Evolutionary conservation across 192 early-diverging fungal species (phyloP), one percentile per base, ranked within the genome.

Genomic region (Backusella sp.): DNA sequence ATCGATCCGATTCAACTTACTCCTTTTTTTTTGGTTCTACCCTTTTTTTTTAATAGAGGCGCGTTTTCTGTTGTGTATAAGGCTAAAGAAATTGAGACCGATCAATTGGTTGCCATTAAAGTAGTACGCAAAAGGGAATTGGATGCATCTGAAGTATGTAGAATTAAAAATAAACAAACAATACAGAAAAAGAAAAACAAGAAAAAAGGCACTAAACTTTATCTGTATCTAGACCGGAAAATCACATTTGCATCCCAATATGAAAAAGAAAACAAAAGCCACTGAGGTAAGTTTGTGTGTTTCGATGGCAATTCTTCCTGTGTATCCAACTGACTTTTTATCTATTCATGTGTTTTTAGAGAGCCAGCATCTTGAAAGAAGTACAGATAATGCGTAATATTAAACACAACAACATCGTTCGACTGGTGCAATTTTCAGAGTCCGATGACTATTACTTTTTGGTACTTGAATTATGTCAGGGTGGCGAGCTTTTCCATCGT

Each of bases 401-500:
- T 52, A 86, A 87, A 65, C 95, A 96, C 69, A 80, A 86, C 1
- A 93, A 93, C 36, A 91, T 98, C 46, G 89, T 96, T 74, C 81
- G 84, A 68, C 82, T 98, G 26, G 82, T 91, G 28, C 89, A 92
- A 9, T 94, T 94, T 82, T 88, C 90, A 76, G 95, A 94, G 78
- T 92, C 90, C 41, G 84, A 88, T 59, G 89, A 88, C 77, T 88
- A 91, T 79, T 95, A 92, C 79, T 93, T 91, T 76, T 79, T 96
- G 17, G 85, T 95, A 3, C 86, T 96, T 75, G 96, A 98, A 82
- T 87, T 91, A 52, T 91, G 92, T 46, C 84, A 89, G n/a, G 95
- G 94, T 72, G 96, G 96, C 76, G 96, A 98, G 83, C 86, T 98
- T 34, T 98, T 95, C 77, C 92, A 96, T 83, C 89, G 92, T 46